These are phyloP conservation scores for Pseudogymnoascus sp. DNA, from an alignment of 2,329 filamentous ascomycete genomes.

Conservation along the genomic window DNA sequence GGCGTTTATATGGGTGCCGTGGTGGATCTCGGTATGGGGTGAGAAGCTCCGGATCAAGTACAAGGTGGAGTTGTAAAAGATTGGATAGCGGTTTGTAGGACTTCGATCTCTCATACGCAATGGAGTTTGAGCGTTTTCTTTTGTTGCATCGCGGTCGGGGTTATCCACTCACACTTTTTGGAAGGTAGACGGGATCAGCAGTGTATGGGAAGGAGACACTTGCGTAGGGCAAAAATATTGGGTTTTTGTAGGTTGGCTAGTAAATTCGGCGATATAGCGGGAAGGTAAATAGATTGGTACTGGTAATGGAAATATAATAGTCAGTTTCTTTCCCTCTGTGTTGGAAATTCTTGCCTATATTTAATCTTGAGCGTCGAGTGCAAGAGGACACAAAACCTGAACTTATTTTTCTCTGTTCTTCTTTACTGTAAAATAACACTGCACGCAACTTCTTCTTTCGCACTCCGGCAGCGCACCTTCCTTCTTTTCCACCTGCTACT, in stretches of 20 bases:
- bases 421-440: neutral
- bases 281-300: neutral
- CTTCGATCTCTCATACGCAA: neutral
- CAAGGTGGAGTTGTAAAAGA: neutral
- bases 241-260: neutral
- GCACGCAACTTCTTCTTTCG: neutral
- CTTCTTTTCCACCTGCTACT: neutral
- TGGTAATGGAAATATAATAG: neutral
- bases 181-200: neutral
- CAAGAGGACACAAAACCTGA: neutral
- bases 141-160: constrained; percentile 24
- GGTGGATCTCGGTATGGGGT: constrained; percentile 41
- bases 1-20: constrained; percentile 38
- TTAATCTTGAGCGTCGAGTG: neutral
- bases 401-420: neutral
- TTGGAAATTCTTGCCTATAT: neutral
- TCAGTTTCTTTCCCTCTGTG: neutral
- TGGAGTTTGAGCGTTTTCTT: constrained; percentile 26
- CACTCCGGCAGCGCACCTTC: neutral
- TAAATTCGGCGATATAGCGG: neutral
- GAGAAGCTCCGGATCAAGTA: constrained; percentile 19
- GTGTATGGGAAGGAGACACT: neutral
- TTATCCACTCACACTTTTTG: neutral
- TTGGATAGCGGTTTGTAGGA: constrained; percentile 29
- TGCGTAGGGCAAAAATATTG: neutral